These are phyloP conservation scores for Rubia balearica DNA, from an alignment of 305 asterid genomes.

Conservation along the genomic window DNA sequence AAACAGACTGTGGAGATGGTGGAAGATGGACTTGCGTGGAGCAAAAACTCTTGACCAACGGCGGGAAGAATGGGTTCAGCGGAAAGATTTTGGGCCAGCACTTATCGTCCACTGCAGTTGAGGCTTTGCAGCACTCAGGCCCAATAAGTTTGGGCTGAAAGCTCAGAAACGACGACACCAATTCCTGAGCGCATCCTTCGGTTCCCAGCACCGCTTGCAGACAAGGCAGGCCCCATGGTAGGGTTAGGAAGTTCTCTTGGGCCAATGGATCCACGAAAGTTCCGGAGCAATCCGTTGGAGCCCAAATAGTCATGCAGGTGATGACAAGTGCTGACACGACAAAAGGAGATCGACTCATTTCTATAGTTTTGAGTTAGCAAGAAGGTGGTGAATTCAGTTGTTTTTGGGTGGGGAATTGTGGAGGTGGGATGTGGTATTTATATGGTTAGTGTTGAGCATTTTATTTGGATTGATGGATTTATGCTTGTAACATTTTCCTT, in stretches of 20 bases:
- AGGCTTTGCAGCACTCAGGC: conserved; percentile 30
- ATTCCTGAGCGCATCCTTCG: conserved; percentile 29
- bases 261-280: neutral
- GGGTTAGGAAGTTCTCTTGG: neutral
- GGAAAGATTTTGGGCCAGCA: conserved; percentile 38
- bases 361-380: too few relatives aligned
- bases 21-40: neutral
- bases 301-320: neutral
- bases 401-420: neutral
- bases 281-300: conserved; percentile 3
- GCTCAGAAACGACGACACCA: conserved; percentile 21
- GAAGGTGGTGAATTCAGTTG: neutral
- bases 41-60: conserved; percentile 20
- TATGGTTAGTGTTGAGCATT: neutral
- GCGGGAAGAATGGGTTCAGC: conserved; percentile 18
- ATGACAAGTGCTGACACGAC: neutral
- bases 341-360: neutral
- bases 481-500: too few relatives aligned
- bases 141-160: conserved; percentile 25
- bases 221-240: conserved; percentile 14
- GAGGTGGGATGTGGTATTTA: neutral
- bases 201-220: conserved; percentile 8
- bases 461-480: too few relatives aligned
- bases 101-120: conserved; percentile 21
- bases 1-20: neutral